These are phyloP conservation scores for Fragaria vesca DNA, from an alignment of 306 rosid species.

Conservation along the genomic window DNA sequence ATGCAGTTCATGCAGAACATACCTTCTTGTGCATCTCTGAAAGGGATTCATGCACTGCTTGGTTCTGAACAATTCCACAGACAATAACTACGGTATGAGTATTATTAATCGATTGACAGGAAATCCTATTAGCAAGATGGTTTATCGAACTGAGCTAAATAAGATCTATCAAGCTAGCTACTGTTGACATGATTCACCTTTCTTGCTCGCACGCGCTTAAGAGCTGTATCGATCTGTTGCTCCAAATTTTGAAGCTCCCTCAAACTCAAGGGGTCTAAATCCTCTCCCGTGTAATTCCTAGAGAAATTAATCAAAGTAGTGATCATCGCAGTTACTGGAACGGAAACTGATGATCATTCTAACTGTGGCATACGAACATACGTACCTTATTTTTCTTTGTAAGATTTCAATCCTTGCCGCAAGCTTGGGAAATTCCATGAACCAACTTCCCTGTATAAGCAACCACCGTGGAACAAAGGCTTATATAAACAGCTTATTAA, in stretches of 20 bases:
- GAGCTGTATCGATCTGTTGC: constrained; percentile 65
- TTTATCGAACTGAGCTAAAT: background rate
- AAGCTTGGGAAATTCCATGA: constrained; percentile 57
- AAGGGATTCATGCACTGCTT: constrained; percentile 68
- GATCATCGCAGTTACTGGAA: background rate
- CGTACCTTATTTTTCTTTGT: constrained; percentile 59
- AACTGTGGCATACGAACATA: background rate
- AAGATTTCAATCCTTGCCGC: constrained; percentile 50
- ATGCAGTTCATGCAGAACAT: background rate
- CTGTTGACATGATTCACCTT: constrained; percentile 45
- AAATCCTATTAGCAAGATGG: background rate
- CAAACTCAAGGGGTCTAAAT: constrained; percentile 53
- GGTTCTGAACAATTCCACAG: constrained; percentile 57
- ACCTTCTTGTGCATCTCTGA: constrained; percentile 77
- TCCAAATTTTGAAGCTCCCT: constrained; percentile 79
- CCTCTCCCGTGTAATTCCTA: constrained; percentile 64
- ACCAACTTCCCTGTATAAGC: constrained; percentile 39
- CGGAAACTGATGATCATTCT: background rate
- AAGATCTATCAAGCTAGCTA: background rate
- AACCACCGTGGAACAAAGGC: constrained; percentile 6
- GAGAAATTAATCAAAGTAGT: background rate
- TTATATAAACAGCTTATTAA: background rate
- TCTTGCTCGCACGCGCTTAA: constrained; percentile 68
- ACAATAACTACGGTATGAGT: background rate
- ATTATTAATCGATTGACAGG: background rate